Conservation (phyloP, 441 rosid genomes). For the Aquilaria agallochum region DNA sequence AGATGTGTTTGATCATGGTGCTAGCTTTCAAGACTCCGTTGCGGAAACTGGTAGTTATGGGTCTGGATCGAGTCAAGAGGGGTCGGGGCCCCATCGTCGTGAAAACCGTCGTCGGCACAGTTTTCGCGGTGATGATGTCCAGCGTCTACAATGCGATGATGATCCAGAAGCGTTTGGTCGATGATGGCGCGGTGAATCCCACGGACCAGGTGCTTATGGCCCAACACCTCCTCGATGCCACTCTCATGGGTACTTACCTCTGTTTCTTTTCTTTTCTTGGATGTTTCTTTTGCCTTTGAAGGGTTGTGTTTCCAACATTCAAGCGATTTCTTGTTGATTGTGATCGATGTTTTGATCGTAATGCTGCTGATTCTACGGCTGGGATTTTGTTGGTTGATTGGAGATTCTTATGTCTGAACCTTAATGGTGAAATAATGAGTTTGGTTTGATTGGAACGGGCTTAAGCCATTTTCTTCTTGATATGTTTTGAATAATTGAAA, state of each 20-base stretch:
- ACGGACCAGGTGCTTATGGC: conserved; percentile 57
- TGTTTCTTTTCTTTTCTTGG: conserved; percentile 4
- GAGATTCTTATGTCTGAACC: too few relatives aligned
- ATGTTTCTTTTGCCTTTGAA: not conserved
- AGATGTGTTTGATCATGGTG: conserved; percentile 37
- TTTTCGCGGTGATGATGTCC: conserved; percentile 33
- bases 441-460: too few relatives aligned
- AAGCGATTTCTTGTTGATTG: not conserved
- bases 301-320: too few relatives aligned
- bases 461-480: too few relatives aligned
- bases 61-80: conserved; percentile 49
- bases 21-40: conserved; percentile 53
- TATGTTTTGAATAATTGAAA: too few relatives aligned
- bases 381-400: too few relatives aligned
- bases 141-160: conserved; percentile 35
- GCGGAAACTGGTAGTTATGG: conserved; percentile 46
- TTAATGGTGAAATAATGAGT: too few relatives aligned
- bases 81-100: conserved; percentile 59
- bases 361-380: not conserved
- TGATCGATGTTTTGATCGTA: conserved; percentile 1
- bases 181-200: conserved; percentile 41
- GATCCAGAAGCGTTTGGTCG: conserved; percentile 49
- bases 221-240: conserved; percentile 45
- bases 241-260: conserved; percentile 47
- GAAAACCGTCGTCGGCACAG: conserved; percentile 43